Evolutionary conservation across 2,329 filamentous ascomycete genomes (phyloP), one percentile per base, ranked within the genome.

Genomic region (Fusarium scirpi): DNA sequence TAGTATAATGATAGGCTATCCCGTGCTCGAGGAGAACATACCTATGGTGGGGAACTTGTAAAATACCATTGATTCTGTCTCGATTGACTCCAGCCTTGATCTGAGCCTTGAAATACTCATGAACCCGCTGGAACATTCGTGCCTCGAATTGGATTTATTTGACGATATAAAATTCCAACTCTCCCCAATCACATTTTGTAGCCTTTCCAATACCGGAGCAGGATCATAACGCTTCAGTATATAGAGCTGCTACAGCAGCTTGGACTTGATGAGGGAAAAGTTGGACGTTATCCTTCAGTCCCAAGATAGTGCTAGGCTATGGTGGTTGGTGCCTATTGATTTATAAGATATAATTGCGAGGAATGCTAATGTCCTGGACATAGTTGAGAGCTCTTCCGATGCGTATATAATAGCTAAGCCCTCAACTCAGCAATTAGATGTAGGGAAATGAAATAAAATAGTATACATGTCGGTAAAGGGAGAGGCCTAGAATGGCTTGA

Each of bases 381-480:
- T 27, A 27, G 25, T 27, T 10, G 9, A 27, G 25, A 27, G 8
- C 25, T 27, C 3, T 22, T 22, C 22, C 22, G 22, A 22, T 22
- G 22, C n/a, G 13, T 32, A 32, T 32, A 32, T 15, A 15, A 32
- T 32, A 32, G 30, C 30, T 8, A 16, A 32, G 30, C 7, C 30
- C 13, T 32, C 15, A 16, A 16, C 13, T 15, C 3, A 8, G 30
- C 13, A 30, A 15, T 10, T 6, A 30, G 3, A 15, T 32, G 3
- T 15, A 32, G 7, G 15, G 13, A 32, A 32, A 30, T 4, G 13
- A 32, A 32, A 7, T 0, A 15, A 16, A 8, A 1, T 13, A 22
- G 1, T 16, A 5, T 16, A 15, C 15, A 5, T 16, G 8, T 8
- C 2, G 8, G 30, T 0, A 3, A 15, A 8, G 15, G 16, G 1